These are phyloP conservation scores for Candida pseudoviswanathii DNA, from an alignment of 1,139 yeast species.

Conservation along the genomic window DNA sequence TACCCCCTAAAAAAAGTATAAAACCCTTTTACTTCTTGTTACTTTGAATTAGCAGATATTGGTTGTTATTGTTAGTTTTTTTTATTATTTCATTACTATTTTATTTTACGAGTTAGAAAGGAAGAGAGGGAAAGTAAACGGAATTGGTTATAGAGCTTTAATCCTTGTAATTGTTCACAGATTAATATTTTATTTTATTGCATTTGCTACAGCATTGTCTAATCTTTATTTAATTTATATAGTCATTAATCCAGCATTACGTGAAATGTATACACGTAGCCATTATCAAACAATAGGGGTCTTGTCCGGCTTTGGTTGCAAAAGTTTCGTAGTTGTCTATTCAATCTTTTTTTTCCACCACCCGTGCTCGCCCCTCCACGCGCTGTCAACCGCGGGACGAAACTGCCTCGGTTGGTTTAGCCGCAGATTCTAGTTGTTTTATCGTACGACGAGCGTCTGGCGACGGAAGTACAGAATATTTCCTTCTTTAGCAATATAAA, in stretches of 20 bases:
- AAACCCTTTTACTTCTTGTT: not conserved
- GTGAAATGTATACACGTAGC: not conserved
- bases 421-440: too few species aligned
- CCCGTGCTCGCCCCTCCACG: not conserved
- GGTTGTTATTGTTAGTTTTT: not conserved
- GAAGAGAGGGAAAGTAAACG: not conserved
- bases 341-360: not conserved
- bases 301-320: not conserved
- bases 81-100: not conserved
- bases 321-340: not conserved
- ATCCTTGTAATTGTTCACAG: not conserved
- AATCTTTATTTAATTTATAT: not conserved
- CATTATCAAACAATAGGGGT: not conserved
- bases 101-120: not conserved
- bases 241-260: not conserved
- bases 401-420: too few species aligned
- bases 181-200: not conserved
- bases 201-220: constrained; percentile 1
- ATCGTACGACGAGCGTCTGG: too few species aligned
- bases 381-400: not conserved
- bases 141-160: not conserved
- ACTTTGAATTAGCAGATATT: not conserved
- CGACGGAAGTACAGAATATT: too few species aligned
- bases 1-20: not conserved
- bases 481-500: too few species aligned